Base-by-base conservation (phyloP, 106 monocot genomes). In the Apostasia shenzhenica region DNA sequence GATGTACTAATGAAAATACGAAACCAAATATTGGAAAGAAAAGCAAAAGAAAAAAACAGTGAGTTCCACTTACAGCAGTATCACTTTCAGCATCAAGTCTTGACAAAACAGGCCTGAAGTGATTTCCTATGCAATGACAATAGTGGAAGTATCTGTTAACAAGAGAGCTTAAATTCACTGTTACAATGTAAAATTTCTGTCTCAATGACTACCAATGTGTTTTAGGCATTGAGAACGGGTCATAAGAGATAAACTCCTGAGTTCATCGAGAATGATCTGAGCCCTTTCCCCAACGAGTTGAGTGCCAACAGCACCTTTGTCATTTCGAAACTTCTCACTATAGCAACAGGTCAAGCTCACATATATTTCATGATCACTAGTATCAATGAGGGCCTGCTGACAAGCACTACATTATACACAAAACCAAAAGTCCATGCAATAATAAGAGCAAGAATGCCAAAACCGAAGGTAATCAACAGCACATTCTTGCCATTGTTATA, bases 231-330 rank as follows among this genome's bases (percentile, higher is more conserved):
- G 69, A 43, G 8, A 12, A 43, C 78, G 80, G 41, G 89, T 85
- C 6, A 75, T 83, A 77, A 92, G 82, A 45, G 88, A 86, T 53
- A 89, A 70, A 55, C 73, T 72, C 59, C 72, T 84, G 12, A 89
- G 57, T 79, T 99, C 97, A 60, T 99, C 86, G 49, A 99, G 78
- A 83, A 99, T 92, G 69, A 92, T 99, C 63, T 90, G 82, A 70
- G 89, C 84, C 73, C 97, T 89, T 83, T 97, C 95, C 60, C 88
- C 81, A 78, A 87, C 79, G 12, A 92, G 82, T 75, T 89, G 89
- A 47, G 88, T 89, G 46, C 87, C 87, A 73, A 99, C 89, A 74
- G 80, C 78, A 68, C 97, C 97, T 47, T 83, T 89, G 57, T 79
- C 81, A 61, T 73, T 82, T 67, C 74, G 59, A 65, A 83, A 81